phyloP scores from a whole-genome alignment of 306 rosid genomes.

The Sicyos edulis region DNA sequence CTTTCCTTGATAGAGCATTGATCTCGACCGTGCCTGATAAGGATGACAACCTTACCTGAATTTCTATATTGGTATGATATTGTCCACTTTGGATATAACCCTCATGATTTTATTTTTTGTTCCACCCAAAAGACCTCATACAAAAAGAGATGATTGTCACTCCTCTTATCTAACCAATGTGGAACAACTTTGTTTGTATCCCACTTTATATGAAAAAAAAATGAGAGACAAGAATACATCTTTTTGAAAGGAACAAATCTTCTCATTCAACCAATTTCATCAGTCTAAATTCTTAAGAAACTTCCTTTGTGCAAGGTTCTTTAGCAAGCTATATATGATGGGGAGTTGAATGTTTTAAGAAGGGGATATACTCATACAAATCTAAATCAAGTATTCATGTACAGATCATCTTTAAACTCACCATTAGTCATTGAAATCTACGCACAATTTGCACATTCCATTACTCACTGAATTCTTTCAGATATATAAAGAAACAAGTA shows the following conservation, averaged over 20 bases:
- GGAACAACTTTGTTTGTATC: too few relatives aligned
- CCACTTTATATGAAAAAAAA: neutral
- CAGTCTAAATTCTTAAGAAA: neutral
- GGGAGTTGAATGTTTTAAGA: neutral
- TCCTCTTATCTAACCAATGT: too few relatives aligned
- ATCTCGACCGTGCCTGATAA: neutral
- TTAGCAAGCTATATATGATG: conserved; percentile 1
- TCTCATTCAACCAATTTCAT: neutral
- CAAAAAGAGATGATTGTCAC: too few relatives aligned
- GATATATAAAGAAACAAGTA: conserved; percentile 6
- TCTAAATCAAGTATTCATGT: conserved; percentile 1
- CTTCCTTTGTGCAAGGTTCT: neutral
- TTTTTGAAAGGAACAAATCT: neutral
- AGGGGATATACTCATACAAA: neutral
- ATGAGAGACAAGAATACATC: neutral
- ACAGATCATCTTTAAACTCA: neutral
- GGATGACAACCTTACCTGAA: too few relatives aligned
- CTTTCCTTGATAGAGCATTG: neutral
- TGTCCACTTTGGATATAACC: too few relatives aligned
- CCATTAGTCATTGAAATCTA: conserved; percentile 1
- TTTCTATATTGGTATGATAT: too few relatives aligned
- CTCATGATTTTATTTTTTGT: too few relatives aligned
- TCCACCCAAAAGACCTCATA: too few relatives aligned
- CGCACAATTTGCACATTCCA: conserved; percentile 6
- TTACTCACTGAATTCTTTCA: neutral